A percentile compares a stretch with the other conserved stretches of the same genome.
phyloP scores from a whole-genome alignment of 805 yeast genomes.

The Myxozyma neglecta region DNA sequence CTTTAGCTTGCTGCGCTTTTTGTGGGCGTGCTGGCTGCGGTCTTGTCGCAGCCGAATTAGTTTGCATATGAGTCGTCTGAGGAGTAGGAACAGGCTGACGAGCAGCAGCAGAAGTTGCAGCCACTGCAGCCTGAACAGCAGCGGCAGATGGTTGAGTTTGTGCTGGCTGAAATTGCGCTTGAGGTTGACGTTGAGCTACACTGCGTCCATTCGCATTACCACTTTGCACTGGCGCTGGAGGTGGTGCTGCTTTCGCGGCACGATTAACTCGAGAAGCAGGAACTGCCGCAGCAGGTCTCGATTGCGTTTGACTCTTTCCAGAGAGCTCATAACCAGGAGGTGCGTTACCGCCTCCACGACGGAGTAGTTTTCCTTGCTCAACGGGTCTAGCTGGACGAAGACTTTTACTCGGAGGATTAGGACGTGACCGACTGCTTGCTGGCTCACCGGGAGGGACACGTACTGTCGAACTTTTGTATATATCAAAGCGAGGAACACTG shows the following conservation, averaged over 20 bases:
- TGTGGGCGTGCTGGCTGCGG: constrained; percentile 23
- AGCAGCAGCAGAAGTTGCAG: constrained; percentile 38
- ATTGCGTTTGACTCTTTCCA: constrained; percentile 12
- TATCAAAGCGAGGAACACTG: constrained; percentile 70
- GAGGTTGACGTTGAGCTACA: neutral
- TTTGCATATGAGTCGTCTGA: constrained; percentile 4
- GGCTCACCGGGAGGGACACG: constrained; percentile 79
- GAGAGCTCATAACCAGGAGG: constrained; percentile 35
- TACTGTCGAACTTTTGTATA: constrained; percentile 85
- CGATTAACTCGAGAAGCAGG: constrained; percentile 27
- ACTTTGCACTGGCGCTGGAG: constrained; percentile 27
- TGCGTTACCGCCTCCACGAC: constrained; percentile 37
- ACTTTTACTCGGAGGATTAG: constrained; percentile 65
- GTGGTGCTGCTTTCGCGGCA: constrained; percentile 11
- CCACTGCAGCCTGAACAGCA: constrained; percentile 34
- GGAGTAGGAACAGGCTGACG: constrained; percentile 17
- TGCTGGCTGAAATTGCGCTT: neutral
- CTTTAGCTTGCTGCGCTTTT: constrained; percentile 11
- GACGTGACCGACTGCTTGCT: constrained; percentile 64
- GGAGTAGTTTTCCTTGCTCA: constrained; percentile 19
- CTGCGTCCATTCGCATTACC: constrained; percentile 10
- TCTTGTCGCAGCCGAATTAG: neutral
- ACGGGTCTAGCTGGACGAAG: constrained; percentile 32
- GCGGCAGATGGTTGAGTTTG: constrained; percentile 23
- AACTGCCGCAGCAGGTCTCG: constrained; percentile 26